phyloP scores from a whole-genome alignment of 2,329 filamentous ascomycete genomes.

The Pestalotiopsis sp. region DNA sequence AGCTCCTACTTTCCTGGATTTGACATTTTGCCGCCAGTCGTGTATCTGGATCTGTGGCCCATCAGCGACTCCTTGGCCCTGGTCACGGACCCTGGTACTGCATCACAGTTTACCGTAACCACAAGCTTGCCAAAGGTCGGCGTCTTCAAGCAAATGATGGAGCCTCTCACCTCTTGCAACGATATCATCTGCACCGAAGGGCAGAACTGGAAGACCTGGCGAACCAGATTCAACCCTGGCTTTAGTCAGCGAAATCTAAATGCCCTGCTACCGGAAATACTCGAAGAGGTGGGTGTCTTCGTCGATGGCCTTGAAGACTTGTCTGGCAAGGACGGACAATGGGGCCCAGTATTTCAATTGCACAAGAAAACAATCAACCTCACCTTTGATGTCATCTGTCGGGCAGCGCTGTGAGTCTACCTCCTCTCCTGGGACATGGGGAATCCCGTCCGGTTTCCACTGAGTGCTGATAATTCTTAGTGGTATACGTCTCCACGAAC shows the following conservation, averaged over 20 bases:
- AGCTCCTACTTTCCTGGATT: conserved; percentile 22
- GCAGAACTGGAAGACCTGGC: conserved; percentile 21
- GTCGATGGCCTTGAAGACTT: conserved; percentile 25
- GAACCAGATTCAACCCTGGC: conserved; percentile 34
- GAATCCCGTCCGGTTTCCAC: neutral
- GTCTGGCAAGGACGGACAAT: conserved; percentile 28
- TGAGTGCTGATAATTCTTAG: neutral
- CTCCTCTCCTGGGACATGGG: too few relatives aligned
- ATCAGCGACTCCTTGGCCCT: conserved; percentile 9
- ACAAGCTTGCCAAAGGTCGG: neutral
- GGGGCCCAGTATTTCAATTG: conserved; percentile 34
- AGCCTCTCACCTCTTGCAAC: conserved; percentile 26
- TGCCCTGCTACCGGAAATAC: conserved; percentile 35
- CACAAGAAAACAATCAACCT: conserved; percentile 37
- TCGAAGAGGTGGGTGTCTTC: conserved; percentile 40
- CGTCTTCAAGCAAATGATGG: neutral
- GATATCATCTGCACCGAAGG: conserved; percentile 29
- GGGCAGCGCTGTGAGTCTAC: conserved; percentile 33
- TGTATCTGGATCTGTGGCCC: conserved; percentile 32
- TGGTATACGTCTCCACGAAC: neutral
- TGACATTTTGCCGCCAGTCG: conserved; percentile 20
- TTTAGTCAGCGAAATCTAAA: conserved; percentile 39
- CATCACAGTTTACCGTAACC: neutral
- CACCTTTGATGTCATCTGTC: conserved; percentile 41
- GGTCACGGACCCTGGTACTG: neutral